Evolutionary conservation across 345 rosid genomes (phyloP), one percentile per base, ranked within the genome.

Genomic region (Eucalyptus sp.): DNA sequence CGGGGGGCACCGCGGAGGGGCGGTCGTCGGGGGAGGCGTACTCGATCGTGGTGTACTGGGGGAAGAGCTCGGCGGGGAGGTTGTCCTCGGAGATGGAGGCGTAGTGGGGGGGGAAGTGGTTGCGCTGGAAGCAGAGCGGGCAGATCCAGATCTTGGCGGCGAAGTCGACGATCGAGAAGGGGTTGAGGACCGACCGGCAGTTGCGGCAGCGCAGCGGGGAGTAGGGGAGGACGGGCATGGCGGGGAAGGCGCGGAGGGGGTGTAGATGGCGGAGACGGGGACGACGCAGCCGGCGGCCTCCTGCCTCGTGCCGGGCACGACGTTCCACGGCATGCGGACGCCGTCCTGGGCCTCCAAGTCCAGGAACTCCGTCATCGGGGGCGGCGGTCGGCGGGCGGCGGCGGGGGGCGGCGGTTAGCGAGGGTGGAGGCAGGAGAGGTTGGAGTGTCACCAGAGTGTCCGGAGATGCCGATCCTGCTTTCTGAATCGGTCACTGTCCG

Each of bases 41-140:
- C 93, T 97, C 99, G 90, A 98, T 92, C 85, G 99, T 96, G 51
- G 99, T 95, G 92, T 91, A 94, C 60, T 94, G 95, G 88, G 99
- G 96, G 93, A 97, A 96, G 37, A 98, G 98, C 94, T 98, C 99
- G 51, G 96, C 98, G 14, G 98, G 99, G 71, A 98, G 97, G 91
- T 93, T 95, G 86, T 94, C 95, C n/a, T 94, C 96, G 88, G 94
- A 89, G 92, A 98, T 94, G 87, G 97, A 94, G 87, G 97, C 91
- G 92, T 97, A 98, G 85, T 92, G 95, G 14, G 91, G 89, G 4
- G 99, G 98, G 92, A 98, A 97, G 86, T 96, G 97, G 89, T 95
- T 98, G 60, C 99, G 99, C 64, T 94, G 95, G 90, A 94, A 97
- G 93, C 99, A 98, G 92, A 97, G 93, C 62, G 98, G 99, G 89